Evolutionary conservation across 2,329 filamentous ascomycete species (phyloP).

Genomic region (Cladorrhinum sp.): DNA sequence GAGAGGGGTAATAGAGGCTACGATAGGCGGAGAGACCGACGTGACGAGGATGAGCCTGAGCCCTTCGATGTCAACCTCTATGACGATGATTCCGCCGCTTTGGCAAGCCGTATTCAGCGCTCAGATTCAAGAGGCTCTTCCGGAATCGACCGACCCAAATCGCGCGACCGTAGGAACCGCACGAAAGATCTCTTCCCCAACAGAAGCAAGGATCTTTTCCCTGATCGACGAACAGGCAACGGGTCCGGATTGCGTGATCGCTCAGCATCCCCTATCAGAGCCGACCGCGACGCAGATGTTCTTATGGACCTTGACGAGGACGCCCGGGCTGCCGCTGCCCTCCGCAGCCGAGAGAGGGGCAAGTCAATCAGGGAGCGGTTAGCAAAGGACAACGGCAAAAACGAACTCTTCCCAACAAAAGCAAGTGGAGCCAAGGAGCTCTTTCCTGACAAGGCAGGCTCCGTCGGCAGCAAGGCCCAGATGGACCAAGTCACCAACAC

Average conservation of each 20-base stretch:
- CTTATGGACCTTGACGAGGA: constrained; percentile 31
- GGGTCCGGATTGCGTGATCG: constrained; percentile 40
- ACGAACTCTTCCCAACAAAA: constrained; percentile 57
- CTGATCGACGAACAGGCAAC: constrained; percentile 33
- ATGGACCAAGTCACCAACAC: constrained; percentile 35
- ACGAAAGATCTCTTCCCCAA: constrained; percentile 66
- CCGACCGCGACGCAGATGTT: constrained; percentile 40
- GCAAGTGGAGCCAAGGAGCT: constrained; percentile 50
- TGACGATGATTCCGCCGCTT: constrained; percentile 60
- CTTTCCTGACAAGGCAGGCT: constrained; percentile 47
- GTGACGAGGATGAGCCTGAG: constrained; percentile 50
- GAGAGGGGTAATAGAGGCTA: constrained; percentile 51
- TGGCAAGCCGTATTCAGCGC: constrained; percentile 32
- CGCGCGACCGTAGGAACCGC: constrained; percentile 39
- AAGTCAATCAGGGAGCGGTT: constrained; percentile 44
- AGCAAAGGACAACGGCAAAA: constrained; percentile 41
- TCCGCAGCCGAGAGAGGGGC: constrained; percentile 43
- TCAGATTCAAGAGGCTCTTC: constrained; percentile 26
- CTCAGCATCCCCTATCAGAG: constrained; percentile 50
- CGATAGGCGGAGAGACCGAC: constrained; percentile 41
- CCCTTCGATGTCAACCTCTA: constrained; percentile 73
- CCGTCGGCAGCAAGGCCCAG: constrained; percentile 29
- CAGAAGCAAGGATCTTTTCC: constrained; percentile 63
- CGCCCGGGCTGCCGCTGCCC: constrained; percentile 30
- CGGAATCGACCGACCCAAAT: constrained; percentile 29